Evolutionary conservation across 2,329 filamentous ascomycete genomes (phyloP), one percentile per base, ranked within the genome.

Genomic region (Ophiostoma montium): DNA sequence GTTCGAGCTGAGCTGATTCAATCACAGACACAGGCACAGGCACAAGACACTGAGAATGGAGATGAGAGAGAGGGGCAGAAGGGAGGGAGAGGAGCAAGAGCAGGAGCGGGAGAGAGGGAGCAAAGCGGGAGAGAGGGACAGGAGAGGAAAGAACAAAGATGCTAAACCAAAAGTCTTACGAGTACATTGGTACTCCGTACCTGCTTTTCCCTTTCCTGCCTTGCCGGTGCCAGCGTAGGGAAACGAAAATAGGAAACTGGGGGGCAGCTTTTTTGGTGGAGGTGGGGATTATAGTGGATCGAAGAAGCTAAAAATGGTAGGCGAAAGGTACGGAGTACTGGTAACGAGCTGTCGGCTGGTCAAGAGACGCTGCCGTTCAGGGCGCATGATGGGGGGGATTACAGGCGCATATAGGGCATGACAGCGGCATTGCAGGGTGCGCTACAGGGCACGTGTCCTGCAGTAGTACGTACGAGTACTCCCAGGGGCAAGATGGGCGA

Each of bases 211-310:
- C 15, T 48, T 36, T 19, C 39, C 11, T 35, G 31, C 35, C 39
- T 45, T 21, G 44, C 30, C 18, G 47, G 50, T 47, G 50, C n/a
- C 50, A 47, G 23, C 23, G 23, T 27, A 49, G 41, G n/a, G n/a
- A n/a, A 48, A 44, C 39, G 6, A n/a, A 43, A 33, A 49, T 33
- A n/a, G 41, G 31, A 46, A 52, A 46, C 42, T 46, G 42, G 50
- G 50, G 47, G 47, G n/a, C 43, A 52, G 50, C 50, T 48, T 42
- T 38, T 42, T 48, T 45, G 49, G 51, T 38, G 45, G 44, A 49
- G 52, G 47, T 53, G 51, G 53, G 49, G 48, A 44, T n/a, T 49
- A 12, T 19, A 48, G 52, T 53, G 53, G 53, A 44, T 42, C 52
- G 27, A 13, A 36, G 35, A 50, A 52, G 43, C 50, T 49, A 52